phyloP scores from a whole-genome alignment of 148 eudicot species.

The Chenopodium album region DNA sequence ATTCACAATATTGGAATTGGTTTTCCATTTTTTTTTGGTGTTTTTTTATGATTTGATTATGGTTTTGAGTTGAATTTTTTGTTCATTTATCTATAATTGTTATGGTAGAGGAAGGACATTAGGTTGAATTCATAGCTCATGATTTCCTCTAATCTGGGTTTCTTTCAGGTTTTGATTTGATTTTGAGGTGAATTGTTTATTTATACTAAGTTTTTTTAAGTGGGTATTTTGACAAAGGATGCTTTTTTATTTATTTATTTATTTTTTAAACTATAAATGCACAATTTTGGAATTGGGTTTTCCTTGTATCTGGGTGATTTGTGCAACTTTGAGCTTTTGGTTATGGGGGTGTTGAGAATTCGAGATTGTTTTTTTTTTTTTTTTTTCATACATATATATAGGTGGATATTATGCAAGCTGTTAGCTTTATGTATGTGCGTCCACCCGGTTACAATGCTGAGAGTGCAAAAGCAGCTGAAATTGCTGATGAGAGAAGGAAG shows the following conservation, averaged over 20 bases:
- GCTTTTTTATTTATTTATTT: too few relatives aligned
- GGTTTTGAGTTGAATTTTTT: too few relatives aligned
- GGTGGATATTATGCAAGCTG: conserved; percentile 98
- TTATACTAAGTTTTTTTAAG: too few relatives aligned
- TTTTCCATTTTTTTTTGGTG: not conserved
- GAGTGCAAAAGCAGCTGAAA: conserved; percentile 98
- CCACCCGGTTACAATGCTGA: conserved; percentile 98
- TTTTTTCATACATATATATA: conserved; percentile 11
- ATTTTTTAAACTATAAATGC: too few relatives aligned
- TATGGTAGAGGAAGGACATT: too few relatives aligned
- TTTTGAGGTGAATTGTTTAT: too few relatives aligned
- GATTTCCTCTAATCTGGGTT: not conserved
- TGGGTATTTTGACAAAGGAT: too few relatives aligned
- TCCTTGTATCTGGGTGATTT: not conserved
- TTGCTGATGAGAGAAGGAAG: conserved; percentile 57
- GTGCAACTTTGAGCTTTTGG: not conserved
- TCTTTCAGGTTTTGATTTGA: too few relatives aligned
- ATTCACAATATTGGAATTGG: not conserved
- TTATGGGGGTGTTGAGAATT: not conserved
- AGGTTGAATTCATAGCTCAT: too few relatives aligned
- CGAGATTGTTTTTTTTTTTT: not conserved
- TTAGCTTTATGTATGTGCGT: conserved; percentile 96
- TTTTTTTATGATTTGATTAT: too few relatives aligned
- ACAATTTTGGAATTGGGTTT: too few relatives aligned
- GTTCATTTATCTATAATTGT: too few relatives aligned